These are phyloP conservation scores for Brassica balearica DNA, from an alignment of 441 rosid species.

Conservation along the genomic window DNA sequence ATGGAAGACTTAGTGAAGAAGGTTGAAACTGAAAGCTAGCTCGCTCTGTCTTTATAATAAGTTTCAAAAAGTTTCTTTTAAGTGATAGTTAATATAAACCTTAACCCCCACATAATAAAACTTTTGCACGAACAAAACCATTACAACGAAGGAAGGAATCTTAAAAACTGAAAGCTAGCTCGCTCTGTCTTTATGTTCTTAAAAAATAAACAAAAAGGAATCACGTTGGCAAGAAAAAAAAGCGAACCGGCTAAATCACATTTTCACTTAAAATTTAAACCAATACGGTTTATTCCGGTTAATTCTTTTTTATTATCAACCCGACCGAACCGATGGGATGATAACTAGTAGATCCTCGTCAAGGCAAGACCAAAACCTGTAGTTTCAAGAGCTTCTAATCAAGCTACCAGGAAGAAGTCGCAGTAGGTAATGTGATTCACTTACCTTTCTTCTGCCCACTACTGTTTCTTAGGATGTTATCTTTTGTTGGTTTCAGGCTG, in stretches of 20 bases:
- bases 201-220: background rate
- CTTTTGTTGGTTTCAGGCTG: slow-evolving; percentile 64
- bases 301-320: background rate
- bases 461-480: slow-evolving; percentile 38
- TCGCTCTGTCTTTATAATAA: slow-evolving; percentile 23
- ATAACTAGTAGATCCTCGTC: slow-evolving; percentile 25
- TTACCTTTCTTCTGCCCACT: slow-evolving; percentile 15
- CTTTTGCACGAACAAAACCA: slow-evolving; percentile 15
- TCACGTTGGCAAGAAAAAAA: slow-evolving; percentile 13
- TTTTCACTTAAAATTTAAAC: too few species aligned
- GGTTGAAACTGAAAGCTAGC: slow-evolving; percentile 5
- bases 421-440: slow-evolving; percentile 58
- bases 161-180: too few species aligned
- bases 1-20: background rate
- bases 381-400: slow-evolving; percentile 34
- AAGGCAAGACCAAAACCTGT: slow-evolving; percentile 20
- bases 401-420: slow-evolving; percentile 60
- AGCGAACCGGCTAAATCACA: background rate
- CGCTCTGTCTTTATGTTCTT: background rate
- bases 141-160: slow-evolving; percentile 19
- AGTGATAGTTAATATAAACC: too few species aligned
- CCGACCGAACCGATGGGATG: slow-evolving; percentile 28
- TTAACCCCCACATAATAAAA: background rate
- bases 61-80: slow-evolving; percentile 33
- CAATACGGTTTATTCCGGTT: background rate